Evolutionary conservation across 169 alveolate species (phyloP), one percentile per base, ranked within the genome.

Genomic region (Sarcocystis neurona): DNA sequence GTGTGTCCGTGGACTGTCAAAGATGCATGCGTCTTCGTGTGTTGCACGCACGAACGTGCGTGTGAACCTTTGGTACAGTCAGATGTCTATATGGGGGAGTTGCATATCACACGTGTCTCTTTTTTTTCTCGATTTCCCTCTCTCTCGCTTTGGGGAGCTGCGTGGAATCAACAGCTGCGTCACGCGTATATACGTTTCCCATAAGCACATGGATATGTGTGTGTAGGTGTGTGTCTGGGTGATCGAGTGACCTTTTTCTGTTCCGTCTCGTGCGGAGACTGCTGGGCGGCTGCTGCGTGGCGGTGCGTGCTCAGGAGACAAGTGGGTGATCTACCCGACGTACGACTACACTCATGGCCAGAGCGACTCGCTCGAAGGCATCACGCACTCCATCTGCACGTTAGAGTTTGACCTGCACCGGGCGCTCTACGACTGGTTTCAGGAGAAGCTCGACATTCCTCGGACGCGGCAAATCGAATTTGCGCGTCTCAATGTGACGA

Each of bases 261-360:
- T 0, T 18, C 66, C 27, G 66, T 53, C 27, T 53, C 27, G 30
- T 53, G 66, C 66, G 66, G 30, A 18, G 0, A 27, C 15, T 18
- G 27, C 27, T 53, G 66, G 66, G 66, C 27, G 27, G 15, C 27
- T 53, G 30, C 30, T 18, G 66, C 66, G 30, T n/a, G n/a, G n/a
- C n/a, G n/a, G n/a, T n/a, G n/a, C n/a, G n/a, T n/a, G n/a, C n/a
- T 20, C 87, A 79, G 87, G 87, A 0, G 39, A 98, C 87, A 95
- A 96, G 91, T 99, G 99, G 99, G 94, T 98, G 86, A 97, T 98
- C 30, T 98, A 99, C 92, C 99, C 99, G 2, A 98, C 98, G 95
- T 99, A 98, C 94, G 99, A 99, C 95, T 98, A 96, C 92, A 99
- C 99, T 12, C 99, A 99, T 89, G 99, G 99, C 44, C 97, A 98